Conservation (phyloP, 768 basidiomycete genomes). For the Solioccasus polychromus region DNA sequence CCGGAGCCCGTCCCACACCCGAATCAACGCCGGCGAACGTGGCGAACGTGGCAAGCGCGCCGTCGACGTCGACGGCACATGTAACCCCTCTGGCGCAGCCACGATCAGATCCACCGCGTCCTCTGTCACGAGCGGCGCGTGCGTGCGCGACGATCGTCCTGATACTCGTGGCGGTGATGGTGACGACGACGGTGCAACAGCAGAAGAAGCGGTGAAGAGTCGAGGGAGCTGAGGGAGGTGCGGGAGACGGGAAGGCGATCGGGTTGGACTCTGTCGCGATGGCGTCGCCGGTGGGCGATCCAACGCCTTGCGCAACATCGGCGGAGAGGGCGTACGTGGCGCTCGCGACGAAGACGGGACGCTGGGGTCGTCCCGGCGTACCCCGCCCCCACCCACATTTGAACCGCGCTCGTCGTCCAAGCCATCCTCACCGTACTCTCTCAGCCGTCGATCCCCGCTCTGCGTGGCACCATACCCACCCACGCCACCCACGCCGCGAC, state of each 20-base stretch:
- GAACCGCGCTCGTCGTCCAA: slow-evolving; percentile 13
- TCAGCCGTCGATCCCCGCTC: slow-evolving; percentile 6
- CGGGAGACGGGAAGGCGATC: slow-evolving; percentile 7
- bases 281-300: slow-evolving; percentile 12
- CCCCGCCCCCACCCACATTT: slow-evolving; percentile 7
- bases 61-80: slow-evolving; percentile 14
- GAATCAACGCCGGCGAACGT: slow-evolving; percentile 18
- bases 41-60: background rate
- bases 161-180: slow-evolving; percentile 1
- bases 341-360: background rate
- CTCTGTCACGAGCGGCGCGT: slow-evolving; percentile 29
- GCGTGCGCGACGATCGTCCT: slow-evolving; percentile 12
- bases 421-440: slow-evolving; percentile 6
- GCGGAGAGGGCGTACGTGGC: slow-evolving; percentile 10
- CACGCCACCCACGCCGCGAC: background rate
- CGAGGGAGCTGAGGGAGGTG: slow-evolving; percentile 10
- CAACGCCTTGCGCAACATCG: background rate
- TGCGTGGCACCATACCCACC: slow-evolving; percentile 31
- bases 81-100: slow-evolving; percentile 13
- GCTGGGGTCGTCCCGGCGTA: background rate
- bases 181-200: background rate
- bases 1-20: slow-evolving; percentile 24
- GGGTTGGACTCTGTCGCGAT: slow-evolving; percentile 5
- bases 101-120: slow-evolving; percentile 92
- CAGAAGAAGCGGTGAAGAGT: background rate